phyloP scores from a whole-genome alignment of 75 land plant genomes.

The Sequoia sempervirens region DNA sequence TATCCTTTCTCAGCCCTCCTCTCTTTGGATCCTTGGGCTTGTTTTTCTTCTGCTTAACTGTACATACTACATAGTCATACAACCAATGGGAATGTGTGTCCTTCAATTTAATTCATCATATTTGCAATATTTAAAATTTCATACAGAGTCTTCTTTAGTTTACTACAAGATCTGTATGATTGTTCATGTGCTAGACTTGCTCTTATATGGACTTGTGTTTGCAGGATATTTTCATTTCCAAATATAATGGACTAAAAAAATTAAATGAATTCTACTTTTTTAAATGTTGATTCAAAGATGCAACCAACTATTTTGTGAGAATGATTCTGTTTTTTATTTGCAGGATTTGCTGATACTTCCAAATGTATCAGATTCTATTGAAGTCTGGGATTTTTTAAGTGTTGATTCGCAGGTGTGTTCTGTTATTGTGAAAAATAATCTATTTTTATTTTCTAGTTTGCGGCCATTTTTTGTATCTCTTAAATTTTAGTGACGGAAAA shows the following conservation, averaged over 20 bases:
- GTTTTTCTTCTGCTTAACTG: not conserved
- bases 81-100: not conserved
- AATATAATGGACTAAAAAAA: not conserved
- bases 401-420: slow-evolving; percentile 82
- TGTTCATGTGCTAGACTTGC: not conserved
- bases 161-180: not conserved
- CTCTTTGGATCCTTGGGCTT: not conserved
- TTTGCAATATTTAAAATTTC: not conserved
- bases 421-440: not conserved
- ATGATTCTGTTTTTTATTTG: slow-evolving; percentile 1
- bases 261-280: not conserved
- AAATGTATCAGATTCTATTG: slow-evolving; percentile 78
- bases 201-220: not conserved
- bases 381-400: slow-evolving; percentile 98
- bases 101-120: not conserved
- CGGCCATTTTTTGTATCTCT: not conserved
- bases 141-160: not conserved
- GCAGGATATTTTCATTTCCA: not conserved
- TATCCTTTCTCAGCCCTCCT: not conserved
- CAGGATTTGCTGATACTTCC: slow-evolving; percentile 84
- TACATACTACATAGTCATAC: too few species aligned
- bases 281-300: not conserved
- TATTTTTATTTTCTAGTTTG: not conserved
- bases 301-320: not conserved
- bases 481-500: not conserved